Evolutionary conservation across 805 yeast genomes (phyloP), one percentile per base, ranked within the genome.

Genomic region (Kuraishia capsulata): DNA sequence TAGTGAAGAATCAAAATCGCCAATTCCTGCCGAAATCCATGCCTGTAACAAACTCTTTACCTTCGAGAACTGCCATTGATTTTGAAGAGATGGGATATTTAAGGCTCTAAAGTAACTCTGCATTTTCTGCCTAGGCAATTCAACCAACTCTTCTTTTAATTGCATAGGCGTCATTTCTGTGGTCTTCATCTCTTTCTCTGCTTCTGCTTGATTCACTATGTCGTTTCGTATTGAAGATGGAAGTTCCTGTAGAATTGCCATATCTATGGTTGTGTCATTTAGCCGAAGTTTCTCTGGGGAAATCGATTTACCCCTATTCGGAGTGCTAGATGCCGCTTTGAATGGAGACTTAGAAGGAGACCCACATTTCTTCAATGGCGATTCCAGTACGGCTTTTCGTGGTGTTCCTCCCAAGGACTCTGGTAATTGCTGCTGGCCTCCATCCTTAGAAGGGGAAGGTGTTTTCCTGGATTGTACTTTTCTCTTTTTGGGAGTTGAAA

Each of bases 321-420:
- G 31, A 5, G 31, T 5, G 6, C 31, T 14, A 5, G 31, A 9
- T 13, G 31, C 31, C 31, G 31, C 19, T 35, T 23, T n/a, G n/a
- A n/a, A n/a, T n/a, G n/a, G n/a, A n/a, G n/a, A n/a, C n/a, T n/a
- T n/a, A 26, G 30, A 24, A 39, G 5, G 39, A 33, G 17, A 37
- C 40, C 34, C 49, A 47, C 20, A 42, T 47, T 0, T 59, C 57
- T 10, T 58, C 51, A 10, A 28, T 11, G 31, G 31, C 9, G 31
- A 28, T 8, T 14, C 14, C 13, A 28, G n/a, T n/a, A n/a, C n/a
- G n/a, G n/a, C n/a, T n/a, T n/a, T n/a, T n/a, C n/a, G n/a, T n/a
- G n/a, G n/a, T n/a, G n/a, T n/a, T n/a, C n/a, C n/a, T n/a, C n/a
- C 17, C 17, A 28, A 13, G 17, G 31, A 28, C 8, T 28, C 31